Base-by-base conservation (phyloP, 306 rosid genomes). In the Dicorynia guianensis region DNA sequence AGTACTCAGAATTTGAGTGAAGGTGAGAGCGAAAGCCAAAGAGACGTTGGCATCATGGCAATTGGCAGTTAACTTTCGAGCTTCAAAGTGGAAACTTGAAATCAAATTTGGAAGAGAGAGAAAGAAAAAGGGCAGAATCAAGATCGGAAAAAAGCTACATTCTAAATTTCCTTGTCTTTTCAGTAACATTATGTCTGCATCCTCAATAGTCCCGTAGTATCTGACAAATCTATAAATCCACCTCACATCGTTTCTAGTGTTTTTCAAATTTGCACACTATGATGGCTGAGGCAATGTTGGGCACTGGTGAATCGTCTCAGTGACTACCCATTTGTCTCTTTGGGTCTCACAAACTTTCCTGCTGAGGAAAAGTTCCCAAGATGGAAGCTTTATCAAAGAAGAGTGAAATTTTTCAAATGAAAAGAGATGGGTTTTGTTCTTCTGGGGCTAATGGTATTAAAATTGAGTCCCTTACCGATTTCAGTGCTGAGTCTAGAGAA, bases 341-440 rank as follows among this genome's bases (percentile, higher is more conserved):
- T 72, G 72, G 63, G 55, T 54, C 80, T 71, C 46, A 5, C 10
- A 46, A 15, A 3, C 55, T 76, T 68, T 46, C 25, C 18, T 36
- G 33, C 66, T 75, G 38, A 62, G 80, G 20, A 59, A 76, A 68
- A 53, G 77, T 75, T 43, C 18, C 56, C 7, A 76, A 84, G 76
- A 95, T 95, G 99, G 91, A 80, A 42, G 57, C 90, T 87, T 84
- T 85, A 20, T 68, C 79, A 3, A 72, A 76, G 64, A 88, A 75
- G 63, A 75, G 54, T 38, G 88, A 79, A 48, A 76, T 40, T 65
- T 57, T 63, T 50, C 84, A 13, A 43, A 87, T 81, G 53, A 85
- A 67, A 49, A 76, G 54, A 76, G 77, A 81, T 76, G 90, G 84
- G 86, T 67, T 40, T 58, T 76, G 63, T 38, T 67, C 82, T 20